Conservation (phyloP, 495 filamentous ascomycete genomes). For the Talaromyces liani region DNA sequence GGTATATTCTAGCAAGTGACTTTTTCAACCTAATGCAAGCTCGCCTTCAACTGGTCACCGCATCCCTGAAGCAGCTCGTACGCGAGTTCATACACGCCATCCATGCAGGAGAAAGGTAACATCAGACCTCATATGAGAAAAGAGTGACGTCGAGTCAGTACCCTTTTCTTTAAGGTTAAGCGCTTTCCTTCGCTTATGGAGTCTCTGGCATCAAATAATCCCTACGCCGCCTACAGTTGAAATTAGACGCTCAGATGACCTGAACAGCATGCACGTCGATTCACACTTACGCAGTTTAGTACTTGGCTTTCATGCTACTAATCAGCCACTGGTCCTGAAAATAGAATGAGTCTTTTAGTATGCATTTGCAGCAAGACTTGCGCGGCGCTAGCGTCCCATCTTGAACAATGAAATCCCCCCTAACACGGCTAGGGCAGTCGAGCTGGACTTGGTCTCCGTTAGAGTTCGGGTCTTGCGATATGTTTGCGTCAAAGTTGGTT, state of each 20-base stretch:
- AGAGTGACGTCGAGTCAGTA: not conserved
- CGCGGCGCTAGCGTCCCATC: not conserved
- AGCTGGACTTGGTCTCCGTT: not conserved
- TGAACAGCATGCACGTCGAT: constrained; percentile 6
- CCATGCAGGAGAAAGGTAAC: not conserved
- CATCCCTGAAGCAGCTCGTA: not conserved
- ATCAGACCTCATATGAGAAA: not conserved
- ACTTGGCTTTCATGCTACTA: not conserved
- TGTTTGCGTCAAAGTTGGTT: not conserved
- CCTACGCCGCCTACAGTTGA: not conserved
- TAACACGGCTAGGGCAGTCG: not conserved
- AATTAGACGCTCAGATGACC: constrained; percentile 8
- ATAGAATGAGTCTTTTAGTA: not conserved
- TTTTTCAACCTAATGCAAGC: not conserved
- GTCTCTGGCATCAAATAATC: not conserved
- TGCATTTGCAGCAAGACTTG: not conserved
- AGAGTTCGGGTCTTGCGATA: not conserved
- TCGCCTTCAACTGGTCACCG: not conserved
- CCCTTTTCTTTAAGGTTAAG: not conserved
- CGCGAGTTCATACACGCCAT: not conserved
- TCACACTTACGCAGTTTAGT: not conserved
- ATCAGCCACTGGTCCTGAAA: not conserved
- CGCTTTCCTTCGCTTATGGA: not conserved
- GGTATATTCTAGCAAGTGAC: not conserved
- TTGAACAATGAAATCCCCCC: not conserved